A percentile compares a stretch with the other conserved stretches of the same genome.
These are phyloP conservation scores for Carex pumila DNA, from an alignment of 176 grass and related monocot genomes.

Conservation along the genomic window DNA sequence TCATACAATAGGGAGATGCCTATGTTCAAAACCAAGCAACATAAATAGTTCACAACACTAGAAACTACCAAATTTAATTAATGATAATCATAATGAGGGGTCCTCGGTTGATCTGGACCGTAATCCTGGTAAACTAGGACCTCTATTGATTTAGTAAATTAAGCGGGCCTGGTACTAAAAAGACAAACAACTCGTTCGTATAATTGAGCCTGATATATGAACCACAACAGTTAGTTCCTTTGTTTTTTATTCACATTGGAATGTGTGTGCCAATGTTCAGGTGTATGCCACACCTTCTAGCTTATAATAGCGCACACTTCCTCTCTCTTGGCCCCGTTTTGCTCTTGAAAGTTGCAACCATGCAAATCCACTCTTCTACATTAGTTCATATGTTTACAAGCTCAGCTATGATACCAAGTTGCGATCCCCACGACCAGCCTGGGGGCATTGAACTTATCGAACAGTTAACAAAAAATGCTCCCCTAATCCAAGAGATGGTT, in stretches of 20 bases:
- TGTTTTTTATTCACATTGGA: slow-evolving; percentile 20
- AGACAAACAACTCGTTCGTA: too few species aligned
- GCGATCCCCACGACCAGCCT: slow-evolving; percentile 45
- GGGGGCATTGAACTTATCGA: slow-evolving; percentile 46
- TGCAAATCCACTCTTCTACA: neutral
- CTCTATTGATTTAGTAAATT: too few species aligned
- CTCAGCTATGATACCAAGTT: slow-evolving; percentile 28
- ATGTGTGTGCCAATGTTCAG: slow-evolving; percentile 16
- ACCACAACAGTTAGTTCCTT: slow-evolving; percentile 5
- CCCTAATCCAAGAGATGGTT: slow-evolving; percentile 41
- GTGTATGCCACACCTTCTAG: neutral
- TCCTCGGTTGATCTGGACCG: too few species aligned
- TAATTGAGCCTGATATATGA: too few species aligned
- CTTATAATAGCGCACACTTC: neutral
- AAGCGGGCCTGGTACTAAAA: too few species aligned
- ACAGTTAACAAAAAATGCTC: slow-evolving; percentile 49
- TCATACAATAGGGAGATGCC: too few species aligned
- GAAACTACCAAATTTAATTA: too few species aligned
- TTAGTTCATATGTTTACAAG: neutral
- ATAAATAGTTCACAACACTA: too few species aligned
- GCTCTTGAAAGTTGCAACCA: neutral
- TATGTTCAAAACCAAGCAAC: too few species aligned
- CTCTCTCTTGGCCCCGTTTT: neutral
- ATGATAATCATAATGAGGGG: too few species aligned
- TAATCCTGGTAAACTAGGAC: too few species aligned